These are phyloP conservation scores for Arthroderma sp. DNA, from an alignment of 2,329 filamentous ascomycete species.

Conservation along the genomic window DNA sequence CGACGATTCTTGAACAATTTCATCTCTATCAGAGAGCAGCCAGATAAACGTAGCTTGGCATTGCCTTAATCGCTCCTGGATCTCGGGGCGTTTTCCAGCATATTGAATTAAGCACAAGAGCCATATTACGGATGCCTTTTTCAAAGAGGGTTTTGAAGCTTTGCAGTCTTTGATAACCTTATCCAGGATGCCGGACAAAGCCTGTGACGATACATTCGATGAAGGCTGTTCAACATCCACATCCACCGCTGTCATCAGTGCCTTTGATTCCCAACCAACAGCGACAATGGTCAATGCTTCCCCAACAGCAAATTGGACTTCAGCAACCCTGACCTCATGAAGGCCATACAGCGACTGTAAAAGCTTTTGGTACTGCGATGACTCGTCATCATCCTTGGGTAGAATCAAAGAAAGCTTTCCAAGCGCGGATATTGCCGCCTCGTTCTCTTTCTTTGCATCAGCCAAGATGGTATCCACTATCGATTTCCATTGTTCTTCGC, in stretches of 20 bases:
- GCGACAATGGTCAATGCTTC: slow-evolving; percentile 71
- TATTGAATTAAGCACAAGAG: slow-evolving; percentile 82
- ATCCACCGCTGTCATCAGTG: slow-evolving; percentile 61
- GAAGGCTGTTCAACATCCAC: slow-evolving; percentile 45
- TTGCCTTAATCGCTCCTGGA: slow-evolving; percentile 61
- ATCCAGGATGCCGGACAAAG: slow-evolving; percentile 48
- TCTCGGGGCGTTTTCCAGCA: slow-evolving; percentile 62
- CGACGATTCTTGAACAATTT: slow-evolving; percentile 89
- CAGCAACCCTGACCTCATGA: slow-evolving; percentile 71
- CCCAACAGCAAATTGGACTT: slow-evolving; percentile 81
- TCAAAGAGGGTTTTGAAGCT: slow-evolving; percentile 72
- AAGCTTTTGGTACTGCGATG: slow-evolving; percentile 35
- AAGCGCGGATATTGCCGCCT: slow-evolving; percentile 66
- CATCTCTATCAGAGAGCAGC: slow-evolving; percentile 75
- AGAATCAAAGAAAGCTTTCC: slow-evolving; percentile 56
- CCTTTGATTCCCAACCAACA: slow-evolving; percentile 71
- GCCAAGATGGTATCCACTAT: slow-evolving; percentile 51
- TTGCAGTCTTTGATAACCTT: slow-evolving; percentile 67
- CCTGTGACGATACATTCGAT: slow-evolving; percentile 22
- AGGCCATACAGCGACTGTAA: slow-evolving; percentile 58
- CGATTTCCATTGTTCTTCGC: slow-evolving; percentile 23
- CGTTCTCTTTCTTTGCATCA: slow-evolving; percentile 66
- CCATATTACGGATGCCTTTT: slow-evolving; percentile 92
- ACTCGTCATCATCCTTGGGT: slow-evolving; percentile 21
- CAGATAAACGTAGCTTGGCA: slow-evolving; percentile 80